A percentile compares a stretch with the other conserved stretches of the same genome.
These are phyloP conservation scores for Wolfiporia cocos DNA, from an alignment of 1,284 basidiomycete genomes.

Conservation along the genomic window DNA sequence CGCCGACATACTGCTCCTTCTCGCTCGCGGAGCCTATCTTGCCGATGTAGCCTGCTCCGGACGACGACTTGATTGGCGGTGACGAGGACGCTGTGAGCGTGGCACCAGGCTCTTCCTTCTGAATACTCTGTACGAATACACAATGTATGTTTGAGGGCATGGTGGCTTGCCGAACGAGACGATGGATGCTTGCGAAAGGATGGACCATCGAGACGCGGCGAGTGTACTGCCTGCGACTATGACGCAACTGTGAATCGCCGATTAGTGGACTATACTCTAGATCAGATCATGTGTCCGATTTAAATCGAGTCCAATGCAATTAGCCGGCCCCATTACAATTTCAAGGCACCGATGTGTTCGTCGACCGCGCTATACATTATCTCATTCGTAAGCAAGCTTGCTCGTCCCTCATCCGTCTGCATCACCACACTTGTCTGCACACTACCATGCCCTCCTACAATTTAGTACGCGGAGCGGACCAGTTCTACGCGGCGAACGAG, in stretches of 20 bases:
- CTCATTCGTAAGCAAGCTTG: too few species aligned
- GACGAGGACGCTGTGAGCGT: slow-evolving; percentile 39
- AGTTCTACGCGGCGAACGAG: slow-evolving; percentile 58
- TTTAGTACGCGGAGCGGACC: slow-evolving; percentile 39
- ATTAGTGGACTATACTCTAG: too few species aligned
- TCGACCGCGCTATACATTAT: too few species aligned
- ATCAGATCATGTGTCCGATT: too few species aligned
- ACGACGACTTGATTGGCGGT: slow-evolving; percentile 50
- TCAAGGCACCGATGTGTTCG: too few species aligned
- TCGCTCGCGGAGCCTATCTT: slow-evolving; percentile 50
- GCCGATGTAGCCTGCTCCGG: slow-evolving; percentile 52
- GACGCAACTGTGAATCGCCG: slow-evolving; percentile 1
- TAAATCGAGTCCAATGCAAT: too few species aligned
- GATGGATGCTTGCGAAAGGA: background rate
- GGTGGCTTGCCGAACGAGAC: background rate
- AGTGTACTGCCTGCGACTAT: background rate
- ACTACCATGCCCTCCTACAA: slow-evolving; percentile 32
- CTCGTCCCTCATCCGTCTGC: too few species aligned
- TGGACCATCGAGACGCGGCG: slow-evolving; percentile 1
- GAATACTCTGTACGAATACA: slow-evolving; percentile 37
- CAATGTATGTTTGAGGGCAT: slow-evolving; percentile 16
- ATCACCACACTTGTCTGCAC: too few species aligned
- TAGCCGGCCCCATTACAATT: background rate
- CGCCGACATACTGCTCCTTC: slow-evolving; percentile 62
- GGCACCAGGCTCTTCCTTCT: slow-evolving; percentile 40